phyloP scores from a whole-genome alignment of 2,329 filamentous ascomycete species.

The Dactylellina drechsleri region DNA sequence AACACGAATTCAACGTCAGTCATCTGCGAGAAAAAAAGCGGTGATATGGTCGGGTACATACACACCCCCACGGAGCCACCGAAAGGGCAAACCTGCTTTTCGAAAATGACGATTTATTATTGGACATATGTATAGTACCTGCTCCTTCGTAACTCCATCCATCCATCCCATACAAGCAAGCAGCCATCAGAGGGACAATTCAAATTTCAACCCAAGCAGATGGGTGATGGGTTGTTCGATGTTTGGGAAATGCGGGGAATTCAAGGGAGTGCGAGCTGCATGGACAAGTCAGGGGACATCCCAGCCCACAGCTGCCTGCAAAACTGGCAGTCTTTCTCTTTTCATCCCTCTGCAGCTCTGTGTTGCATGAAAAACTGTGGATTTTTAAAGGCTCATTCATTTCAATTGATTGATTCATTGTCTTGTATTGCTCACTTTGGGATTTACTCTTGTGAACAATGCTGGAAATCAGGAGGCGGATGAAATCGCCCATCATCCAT shows the following conservation, averaged over 20 bases:
- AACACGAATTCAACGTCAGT: slow-evolving; percentile 20
- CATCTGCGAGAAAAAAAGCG: slow-evolving; percentile 25
- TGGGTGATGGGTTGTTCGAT: slow-evolving; percentile 51
- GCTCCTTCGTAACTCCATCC: background rate
- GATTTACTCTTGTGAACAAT: too few relatives aligned
- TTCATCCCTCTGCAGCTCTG: slow-evolving; percentile 27
- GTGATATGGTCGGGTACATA: background rate
- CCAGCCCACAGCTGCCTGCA: background rate
- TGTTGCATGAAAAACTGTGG: slow-evolving; percentile 38
- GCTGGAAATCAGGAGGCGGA: slow-evolving; percentile 30
- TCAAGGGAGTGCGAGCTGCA: slow-evolving; percentile 35
- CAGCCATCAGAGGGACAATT: background rate
- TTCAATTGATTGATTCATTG: slow-evolving; percentile 5
- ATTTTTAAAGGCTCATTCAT: slow-evolving; percentile 22
- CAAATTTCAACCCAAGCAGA: slow-evolving; percentile 22
- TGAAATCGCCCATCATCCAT: slow-evolving; percentile 17
- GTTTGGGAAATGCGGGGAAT: slow-evolving; percentile 56
- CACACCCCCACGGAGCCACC: slow-evolving; percentile 33
- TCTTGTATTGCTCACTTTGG: too few relatives aligned
- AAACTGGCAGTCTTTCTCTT: slow-evolving; percentile 18
- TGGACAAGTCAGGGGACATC: slow-evolving; percentile 49
- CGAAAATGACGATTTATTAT: slow-evolving; percentile 34
- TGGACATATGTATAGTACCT: slow-evolving; percentile 18
- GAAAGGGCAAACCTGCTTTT: slow-evolving; percentile 44
- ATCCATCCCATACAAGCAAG: too few relatives aligned